Conservation (phyloP, 345 rosid genomes). For the Chamaenerion angustifolium region DNA sequence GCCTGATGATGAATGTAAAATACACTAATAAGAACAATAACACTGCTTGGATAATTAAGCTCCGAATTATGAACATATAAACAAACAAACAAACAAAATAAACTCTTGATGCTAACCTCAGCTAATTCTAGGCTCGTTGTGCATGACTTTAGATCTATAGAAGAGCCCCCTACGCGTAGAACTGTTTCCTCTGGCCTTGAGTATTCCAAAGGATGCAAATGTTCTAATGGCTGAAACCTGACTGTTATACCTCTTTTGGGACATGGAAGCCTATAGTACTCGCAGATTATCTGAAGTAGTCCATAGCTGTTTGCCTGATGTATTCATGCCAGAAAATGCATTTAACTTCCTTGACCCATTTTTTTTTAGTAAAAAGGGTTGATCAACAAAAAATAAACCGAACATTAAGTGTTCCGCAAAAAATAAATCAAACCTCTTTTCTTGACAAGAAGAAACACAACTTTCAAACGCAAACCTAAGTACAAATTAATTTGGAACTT, state of each 20-base stretch:
- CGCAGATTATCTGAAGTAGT: conserved; percentile 65
- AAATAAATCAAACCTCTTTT: no score
- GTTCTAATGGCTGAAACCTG: conserved; percentile 78
- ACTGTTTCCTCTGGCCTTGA: conserved; percentile 50
- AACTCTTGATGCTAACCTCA: conserved; percentile 38
- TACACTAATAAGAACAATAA: conserved; percentile 14
- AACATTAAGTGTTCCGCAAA: no score
- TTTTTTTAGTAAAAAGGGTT: no score
- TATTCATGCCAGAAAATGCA: conserved; percentile 1
- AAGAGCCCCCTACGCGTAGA: conserved; percentile 48
- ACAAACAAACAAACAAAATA: neutral
- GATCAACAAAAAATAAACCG: no score
- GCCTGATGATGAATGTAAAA: conserved; percentile 28
- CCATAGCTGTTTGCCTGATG: conserved; percentile 69
- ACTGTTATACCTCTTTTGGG: conserved; percentile 67
- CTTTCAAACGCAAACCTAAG: no score
- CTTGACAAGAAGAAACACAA: no score
- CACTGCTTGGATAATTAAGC: neutral
- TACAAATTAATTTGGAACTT: no score
- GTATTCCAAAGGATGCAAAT: conserved; percentile 75
- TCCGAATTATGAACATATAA: neutral
- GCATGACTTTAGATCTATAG: conserved; percentile 56
- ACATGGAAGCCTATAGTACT: conserved; percentile 47
- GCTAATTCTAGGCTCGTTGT: conserved; percentile 56
- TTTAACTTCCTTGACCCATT: neutral